Base-by-base conservation (phyloP, 305 asterid species). In the Fraxinus sp. region DNA sequence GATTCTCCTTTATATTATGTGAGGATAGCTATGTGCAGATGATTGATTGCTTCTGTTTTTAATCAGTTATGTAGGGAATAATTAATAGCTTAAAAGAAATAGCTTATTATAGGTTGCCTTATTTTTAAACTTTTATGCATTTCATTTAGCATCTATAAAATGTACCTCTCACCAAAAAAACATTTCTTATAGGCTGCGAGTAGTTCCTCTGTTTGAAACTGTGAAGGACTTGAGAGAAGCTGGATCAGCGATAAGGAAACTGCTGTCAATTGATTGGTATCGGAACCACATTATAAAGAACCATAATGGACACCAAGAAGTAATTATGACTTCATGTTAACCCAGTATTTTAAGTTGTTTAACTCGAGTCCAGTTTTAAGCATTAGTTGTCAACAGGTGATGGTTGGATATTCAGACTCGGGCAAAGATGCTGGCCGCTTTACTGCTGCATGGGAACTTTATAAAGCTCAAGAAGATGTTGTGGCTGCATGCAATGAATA, bases 231-330 rank as follows among this genome's bases (percentile, higher is more conserved):
- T 94, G 92, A 91, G 99, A 89, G 90, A 86, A 87, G 98, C 98
- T 80, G 99, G 99, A 81, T 90, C 98, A 30, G 98, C 91, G 77
- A 91, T 96, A 80, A 87, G 97, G 86, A 93, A 89, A 87, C 86
- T 96, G 70, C 90, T 96, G 36, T 94, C 99, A 68, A 94, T 91
- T 71, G 97, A 91, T 86, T 96, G 99, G 99, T 96, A 93, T 83
- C 90, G 86, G 52, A 91, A 93, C 24, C 98, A 96, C 87, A 84
- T 94, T 75, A 80, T 92, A 66, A 91, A 89, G 87, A 93, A 96
- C 91, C 98, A 96, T 79, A 86, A 89, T 52, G 97, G 97, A 26
- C 98, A 96, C 89, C 99, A 96, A 89, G 99, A 96, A 98, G 98
- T 94, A 93, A 26, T 72, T 6, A n/a, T 1, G 71, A 1, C 22